Evolutionary conservation across 176 grass and related monocot species (phyloP).

Genomic region (Musa itinerans): DNA sequence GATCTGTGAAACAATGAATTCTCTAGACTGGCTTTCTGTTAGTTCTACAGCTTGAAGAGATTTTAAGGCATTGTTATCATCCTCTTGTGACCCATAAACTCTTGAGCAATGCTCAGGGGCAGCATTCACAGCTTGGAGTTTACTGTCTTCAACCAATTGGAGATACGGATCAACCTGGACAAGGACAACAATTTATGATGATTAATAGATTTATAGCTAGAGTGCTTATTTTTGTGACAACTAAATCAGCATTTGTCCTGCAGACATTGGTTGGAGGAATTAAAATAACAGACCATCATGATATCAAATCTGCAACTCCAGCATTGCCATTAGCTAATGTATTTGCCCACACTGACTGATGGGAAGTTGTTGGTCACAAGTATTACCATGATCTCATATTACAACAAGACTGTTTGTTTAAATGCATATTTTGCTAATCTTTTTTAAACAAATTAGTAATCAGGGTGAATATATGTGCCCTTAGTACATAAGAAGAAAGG

Average conservation of each 20-base stretch:
- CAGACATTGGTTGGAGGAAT: background rate
- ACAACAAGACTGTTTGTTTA: background rate
- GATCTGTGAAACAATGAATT: conserved; percentile 81
- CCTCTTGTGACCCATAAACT: conserved; percentile 82
- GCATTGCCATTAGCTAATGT: no score
- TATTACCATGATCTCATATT: background rate
- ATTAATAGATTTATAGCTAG: conserved; percentile 2
- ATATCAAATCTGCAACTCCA: no score
- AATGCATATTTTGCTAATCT: background rate
- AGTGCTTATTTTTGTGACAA: background rate
- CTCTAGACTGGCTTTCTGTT: conserved; percentile 75
- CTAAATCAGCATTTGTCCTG: background rate
- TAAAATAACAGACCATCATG: no score
- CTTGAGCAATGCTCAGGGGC: conserved; percentile 28
- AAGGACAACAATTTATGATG: conserved; percentile 16
- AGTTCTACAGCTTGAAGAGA: conserved; percentile 74
- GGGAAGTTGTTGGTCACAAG: no score
- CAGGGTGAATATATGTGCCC: background rate
- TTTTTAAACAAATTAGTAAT: background rate
- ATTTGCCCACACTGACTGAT: no score
- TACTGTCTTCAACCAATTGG: conserved; percentile 68
- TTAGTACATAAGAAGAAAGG: background rate
- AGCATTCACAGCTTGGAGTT: conserved; percentile 61
- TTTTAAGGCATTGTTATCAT: conserved; percentile 54
- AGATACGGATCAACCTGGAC: conserved; percentile 87